A percentile compares a stretch with the other conserved stretches of the same genome.
Conservation (phyloP, 345 rosid genomes). For the Bruguiera parviflora region DNA sequence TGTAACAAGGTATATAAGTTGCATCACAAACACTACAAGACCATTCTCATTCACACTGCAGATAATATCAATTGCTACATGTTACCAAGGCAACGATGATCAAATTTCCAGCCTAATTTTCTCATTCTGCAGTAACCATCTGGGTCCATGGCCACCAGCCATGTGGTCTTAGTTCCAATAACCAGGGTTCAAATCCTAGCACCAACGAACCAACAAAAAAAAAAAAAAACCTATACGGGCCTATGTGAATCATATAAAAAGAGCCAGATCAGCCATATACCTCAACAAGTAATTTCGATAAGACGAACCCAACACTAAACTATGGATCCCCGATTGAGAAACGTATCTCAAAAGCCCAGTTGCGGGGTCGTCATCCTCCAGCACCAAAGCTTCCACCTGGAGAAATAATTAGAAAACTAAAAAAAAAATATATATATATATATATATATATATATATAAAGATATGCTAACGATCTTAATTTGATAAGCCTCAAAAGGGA, state of each 20-base stretch:
- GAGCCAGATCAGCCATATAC: conserved; percentile 27
- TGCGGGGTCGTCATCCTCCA: conserved; percentile 68
- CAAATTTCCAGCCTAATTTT: too few species aligned
- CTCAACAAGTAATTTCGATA: conserved; percentile 47
- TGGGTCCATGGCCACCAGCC: background rate
- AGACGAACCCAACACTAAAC: conserved; percentile 75
- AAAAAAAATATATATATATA: background rate
- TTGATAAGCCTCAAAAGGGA: background rate
- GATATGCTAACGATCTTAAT: background rate
- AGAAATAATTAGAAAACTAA: conserved; percentile 6
- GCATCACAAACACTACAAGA: too few species aligned
- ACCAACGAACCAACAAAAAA: too few species aligned
- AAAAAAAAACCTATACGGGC: background rate
- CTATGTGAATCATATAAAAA: background rate
- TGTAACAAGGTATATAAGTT: too few species aligned
- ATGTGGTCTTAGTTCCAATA: too few species aligned
- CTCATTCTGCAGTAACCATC: background rate
- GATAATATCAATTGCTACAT: too few species aligned
- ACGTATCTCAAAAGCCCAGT: conserved; percentile 49
- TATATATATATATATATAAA: too few species aligned
- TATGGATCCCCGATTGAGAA: conserved; percentile 41
- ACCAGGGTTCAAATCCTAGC: too few species aligned
- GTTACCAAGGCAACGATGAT: too few species aligned
- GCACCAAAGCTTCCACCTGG: conserved; percentile 69
- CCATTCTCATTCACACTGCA: too few species aligned